phyloP scores from a whole-genome alignment of 768 basidiomycete species.

The Lepiota subincarnata region DNA sequence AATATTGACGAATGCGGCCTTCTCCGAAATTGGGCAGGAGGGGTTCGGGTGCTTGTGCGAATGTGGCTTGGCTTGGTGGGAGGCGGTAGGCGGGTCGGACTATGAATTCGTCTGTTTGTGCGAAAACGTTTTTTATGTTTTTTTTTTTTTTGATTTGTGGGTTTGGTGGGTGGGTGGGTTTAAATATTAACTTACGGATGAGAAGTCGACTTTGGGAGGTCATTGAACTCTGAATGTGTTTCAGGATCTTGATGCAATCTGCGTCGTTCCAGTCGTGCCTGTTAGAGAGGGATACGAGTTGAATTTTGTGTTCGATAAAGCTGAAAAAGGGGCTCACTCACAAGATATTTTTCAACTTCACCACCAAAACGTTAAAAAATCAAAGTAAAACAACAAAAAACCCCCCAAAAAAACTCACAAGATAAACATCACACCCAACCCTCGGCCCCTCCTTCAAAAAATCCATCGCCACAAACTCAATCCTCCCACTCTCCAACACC shows the following conservation, averaged over 20 bases:
- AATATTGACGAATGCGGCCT: constrained; percentile 34
- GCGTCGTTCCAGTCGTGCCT: constrained; percentile 35
- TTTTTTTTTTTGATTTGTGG: too few relatives aligned
- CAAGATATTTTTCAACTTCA: constrained; percentile 30
- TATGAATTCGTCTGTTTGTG: constrained; percentile 31
- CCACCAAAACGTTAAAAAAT: too few relatives aligned
- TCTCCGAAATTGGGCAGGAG: constrained; percentile 45
- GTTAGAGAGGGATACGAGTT: background rate
- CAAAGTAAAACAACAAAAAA: constrained; percentile 3
- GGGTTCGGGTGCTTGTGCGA: constrained; percentile 34
- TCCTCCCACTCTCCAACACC: constrained; percentile 24
- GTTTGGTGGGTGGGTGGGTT: too few relatives aligned
- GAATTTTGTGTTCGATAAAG: background rate
- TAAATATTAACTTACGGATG: constrained; percentile 25
- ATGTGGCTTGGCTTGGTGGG: background rate
- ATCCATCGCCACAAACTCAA: constrained; percentile 31
- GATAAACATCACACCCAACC: constrained; percentile 32
- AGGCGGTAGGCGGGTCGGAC: constrained; percentile 23
- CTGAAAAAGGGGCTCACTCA: constrained; percentile 11
- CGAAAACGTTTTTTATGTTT: too few relatives aligned
- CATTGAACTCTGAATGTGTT: constrained; percentile 30
- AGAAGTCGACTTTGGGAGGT: constrained; percentile 25
- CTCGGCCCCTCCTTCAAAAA: constrained; percentile 34
- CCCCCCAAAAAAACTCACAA: constrained; percentile 22
- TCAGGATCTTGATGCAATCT: constrained; percentile 25